Percentiles rank a stretch among this genome's conserved stretches.
These are phyloP conservation scores for Brassica nigra DNA, from an alignment of 345 rosid genomes.

Conservation along the genomic window DNA sequence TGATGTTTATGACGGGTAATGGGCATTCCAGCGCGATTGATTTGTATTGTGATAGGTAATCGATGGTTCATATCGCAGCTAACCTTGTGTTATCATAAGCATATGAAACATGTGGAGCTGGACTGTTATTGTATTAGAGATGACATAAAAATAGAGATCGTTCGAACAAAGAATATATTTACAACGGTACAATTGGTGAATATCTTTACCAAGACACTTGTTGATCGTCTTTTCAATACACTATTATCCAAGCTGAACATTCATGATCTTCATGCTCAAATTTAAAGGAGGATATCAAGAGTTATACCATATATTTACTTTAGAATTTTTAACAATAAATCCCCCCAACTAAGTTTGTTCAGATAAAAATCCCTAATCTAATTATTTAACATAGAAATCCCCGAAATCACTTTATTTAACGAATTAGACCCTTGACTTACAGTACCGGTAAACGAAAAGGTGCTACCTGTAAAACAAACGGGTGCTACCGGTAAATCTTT, in stretches of 20 bases:
- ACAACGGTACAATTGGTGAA: background rate
- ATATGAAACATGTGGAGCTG: background rate
- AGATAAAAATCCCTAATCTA: too few species aligned
- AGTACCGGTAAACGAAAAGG: too few species aligned
- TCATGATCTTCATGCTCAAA: background rate
- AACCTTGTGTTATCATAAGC: background rate
- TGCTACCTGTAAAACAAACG: too few species aligned
- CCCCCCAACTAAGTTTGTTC: too few species aligned
- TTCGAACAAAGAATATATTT: background rate
- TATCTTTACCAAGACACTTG: background rate
- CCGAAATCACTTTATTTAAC: too few species aligned
- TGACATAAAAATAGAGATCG: background rate
- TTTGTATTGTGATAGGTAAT: background rate
- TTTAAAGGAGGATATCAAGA: background rate
- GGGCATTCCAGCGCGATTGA: background rate
- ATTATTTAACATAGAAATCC: too few species aligned
- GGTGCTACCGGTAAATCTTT: too few species aligned
- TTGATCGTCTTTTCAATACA: background rate
- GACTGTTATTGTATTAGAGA: background rate
- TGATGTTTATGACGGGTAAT: too few species aligned
- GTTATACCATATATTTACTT: too few species aligned
- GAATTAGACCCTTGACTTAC: too few species aligned
- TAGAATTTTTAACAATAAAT: too few species aligned
- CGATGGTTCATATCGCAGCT: background rate
- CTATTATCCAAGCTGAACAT: background rate